phyloP scores from a whole-genome alignment of 148 eudicot species.

The Camellia granthamiana region DNA sequence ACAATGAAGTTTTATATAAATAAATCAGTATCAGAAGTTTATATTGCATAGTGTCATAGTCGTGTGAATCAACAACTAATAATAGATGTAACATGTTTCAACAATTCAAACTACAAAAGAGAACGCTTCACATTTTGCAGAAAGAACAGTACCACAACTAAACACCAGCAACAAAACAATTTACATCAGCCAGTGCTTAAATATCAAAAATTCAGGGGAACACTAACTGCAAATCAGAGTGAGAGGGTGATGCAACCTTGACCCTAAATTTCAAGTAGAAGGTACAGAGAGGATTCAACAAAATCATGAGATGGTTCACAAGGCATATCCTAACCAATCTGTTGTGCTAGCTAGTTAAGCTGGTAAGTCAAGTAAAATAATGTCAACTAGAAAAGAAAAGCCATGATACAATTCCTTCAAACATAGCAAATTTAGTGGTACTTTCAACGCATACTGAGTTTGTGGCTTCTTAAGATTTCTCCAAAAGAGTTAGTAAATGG shows the following conservation, averaged over 20 bases:
- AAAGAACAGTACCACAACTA: background rate
- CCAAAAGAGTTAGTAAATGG: background rate
- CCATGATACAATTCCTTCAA: background rate
- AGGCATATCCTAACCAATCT: background rate
- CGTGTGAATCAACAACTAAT: background rate
- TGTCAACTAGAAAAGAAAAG: background rate
- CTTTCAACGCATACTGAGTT: background rate
- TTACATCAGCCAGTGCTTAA: background rate
- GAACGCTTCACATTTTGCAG: background rate
- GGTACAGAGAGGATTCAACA: background rate
- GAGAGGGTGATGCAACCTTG: background rate
- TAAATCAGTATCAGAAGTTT: constrained; percentile 7
- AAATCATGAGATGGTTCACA: background rate
- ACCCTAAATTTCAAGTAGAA: background rate
- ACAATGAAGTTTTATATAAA: background rate
- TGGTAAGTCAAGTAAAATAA: constrained; percentile 2
- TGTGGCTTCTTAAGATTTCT: constrained; percentile 7
- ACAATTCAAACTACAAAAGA: background rate
- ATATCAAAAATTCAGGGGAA: background rate
- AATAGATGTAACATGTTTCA: background rate
- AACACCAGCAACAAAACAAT: background rate
- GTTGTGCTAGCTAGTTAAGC: constrained; percentile 1
- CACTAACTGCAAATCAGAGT: background rate
- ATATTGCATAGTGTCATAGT: background rate
- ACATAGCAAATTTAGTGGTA: background rate